These are phyloP conservation scores for Euphorbia celastroides DNA, from an alignment of 441 rosid species.

Conservation along the genomic window DNA sequence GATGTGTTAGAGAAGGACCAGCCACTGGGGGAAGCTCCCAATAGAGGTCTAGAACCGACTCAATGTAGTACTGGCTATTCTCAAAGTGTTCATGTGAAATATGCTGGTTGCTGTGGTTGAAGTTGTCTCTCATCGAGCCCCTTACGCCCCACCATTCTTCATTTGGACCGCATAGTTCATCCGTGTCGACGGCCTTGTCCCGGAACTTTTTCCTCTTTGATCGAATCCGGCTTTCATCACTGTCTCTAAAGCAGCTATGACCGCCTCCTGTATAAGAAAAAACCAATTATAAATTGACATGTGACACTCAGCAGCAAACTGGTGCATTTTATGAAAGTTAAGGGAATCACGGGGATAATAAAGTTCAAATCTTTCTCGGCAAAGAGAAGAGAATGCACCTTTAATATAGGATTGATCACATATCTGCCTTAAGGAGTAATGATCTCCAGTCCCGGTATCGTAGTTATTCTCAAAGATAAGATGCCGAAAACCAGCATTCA, in stretches of 20 bases:
- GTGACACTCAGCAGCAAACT: no score
- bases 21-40: slow-evolving; percentile 97
- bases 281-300: no score
- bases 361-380: not conserved
- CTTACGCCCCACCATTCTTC: slow-evolving; percentile 98
- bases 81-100: slow-evolving; percentile 78
- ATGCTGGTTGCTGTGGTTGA: slow-evolving; percentile 64
- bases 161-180: slow-evolving; percentile 69
- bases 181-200: slow-evolving; percentile 86
- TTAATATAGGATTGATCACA: slow-evolving; percentile 86
- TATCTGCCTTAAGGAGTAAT: slow-evolving; percentile 93
- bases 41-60: slow-evolving; percentile 68
- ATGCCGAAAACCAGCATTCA: slow-evolving; percentile 76
- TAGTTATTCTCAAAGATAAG: slow-evolving; percentile 96
- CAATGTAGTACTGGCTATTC: slow-evolving; percentile 67
- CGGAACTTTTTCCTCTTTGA: slow-evolving; percentile 83
- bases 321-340: no score
- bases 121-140: slow-evolving; percentile 80
- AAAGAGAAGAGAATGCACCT: slow-evolving; percentile 36
- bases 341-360: no score
- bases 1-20: slow-evolving; percentile 93
- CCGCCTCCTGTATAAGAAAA: slow-evolving; percentile 97
- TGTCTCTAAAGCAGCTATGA: slow-evolving; percentile 84
- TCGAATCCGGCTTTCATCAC: slow-evolving; percentile 89
- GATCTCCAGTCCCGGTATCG: slow-evolving; percentile 98